Conservation (phyloP, 768 basidiomycete genomes). For the Serendipita sp. region DNA sequence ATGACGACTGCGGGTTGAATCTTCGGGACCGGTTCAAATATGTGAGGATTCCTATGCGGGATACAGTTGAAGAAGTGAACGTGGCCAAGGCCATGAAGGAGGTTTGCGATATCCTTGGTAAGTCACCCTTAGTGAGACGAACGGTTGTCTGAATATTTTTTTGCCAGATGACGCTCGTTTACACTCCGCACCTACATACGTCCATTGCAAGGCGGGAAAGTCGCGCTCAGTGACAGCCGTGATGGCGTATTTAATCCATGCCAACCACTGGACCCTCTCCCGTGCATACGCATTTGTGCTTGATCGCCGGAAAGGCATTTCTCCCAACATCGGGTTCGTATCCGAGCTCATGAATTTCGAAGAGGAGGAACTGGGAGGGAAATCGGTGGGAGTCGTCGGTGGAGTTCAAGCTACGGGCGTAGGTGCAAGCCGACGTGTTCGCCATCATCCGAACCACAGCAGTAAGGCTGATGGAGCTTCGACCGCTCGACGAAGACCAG, state of each 20-base stretch:
- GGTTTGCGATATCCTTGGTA: conserved; percentile 77
- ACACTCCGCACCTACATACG: conserved; percentile 79
- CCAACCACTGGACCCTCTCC: conserved; percentile 91
- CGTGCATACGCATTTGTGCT: conserved; percentile 84
- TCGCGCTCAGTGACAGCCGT: conserved; percentile 92
- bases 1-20: conserved; percentile 60
- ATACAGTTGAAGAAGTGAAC: conserved; percentile 88
- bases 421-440: conserved; percentile 17
- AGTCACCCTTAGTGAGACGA: too few species aligned
- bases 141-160: too few species aligned
- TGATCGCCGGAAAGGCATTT: conserved; percentile 85
- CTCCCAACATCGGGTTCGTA: conserved; percentile 95
- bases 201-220: conserved; percentile 94
- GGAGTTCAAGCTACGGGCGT: conserved; percentile 17
- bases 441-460: conserved; percentile 16
- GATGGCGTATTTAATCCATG: conserved; percentile 93
- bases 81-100: conserved; percentile 68
- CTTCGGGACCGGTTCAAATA: conserved; percentile 63
- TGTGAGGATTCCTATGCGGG: conserved; percentile 78
- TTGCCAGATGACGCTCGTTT: conserved; percentile 76
- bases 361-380: conserved; percentile 71
- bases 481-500: conserved; percentile 36
- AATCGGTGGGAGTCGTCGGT: conserved; percentile 48
- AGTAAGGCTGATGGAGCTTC: conserved; percentile 29
- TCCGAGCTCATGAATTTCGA: conserved; percentile 96